Conservation (phyloP, 306 rosid genomes). For the Gastrolobium villosum region DNA sequence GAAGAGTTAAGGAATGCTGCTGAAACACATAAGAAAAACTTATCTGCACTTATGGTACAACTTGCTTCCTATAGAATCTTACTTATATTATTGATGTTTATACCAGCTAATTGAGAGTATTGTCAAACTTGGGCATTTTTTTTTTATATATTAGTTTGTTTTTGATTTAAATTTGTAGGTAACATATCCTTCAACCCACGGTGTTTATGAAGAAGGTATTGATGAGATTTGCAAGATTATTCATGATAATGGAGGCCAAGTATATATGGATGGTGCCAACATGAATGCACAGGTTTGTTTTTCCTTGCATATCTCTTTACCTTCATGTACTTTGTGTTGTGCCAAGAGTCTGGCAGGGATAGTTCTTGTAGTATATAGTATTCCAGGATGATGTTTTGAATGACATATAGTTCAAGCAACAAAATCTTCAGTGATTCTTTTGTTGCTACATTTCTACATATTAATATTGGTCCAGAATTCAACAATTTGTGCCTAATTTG, state of each 20-base stretch:
- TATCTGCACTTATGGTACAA: conserved; percentile 90
- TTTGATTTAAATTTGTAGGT: conserved; percentile 71
- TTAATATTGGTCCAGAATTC: neutral
- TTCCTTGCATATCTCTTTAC: conserved; percentile 22
- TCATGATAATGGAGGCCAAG: conserved; percentile 99
- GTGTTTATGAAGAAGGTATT: conserved; percentile 98
- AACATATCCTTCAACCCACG: conserved; percentile 98
- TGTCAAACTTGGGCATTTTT: conserved; percentile 17
- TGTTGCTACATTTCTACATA: conserved; percentile 36
- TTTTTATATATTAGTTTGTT: conserved; percentile 37
- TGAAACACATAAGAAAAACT: conserved; percentile 79
- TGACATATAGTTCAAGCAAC: conserved; percentile 33
- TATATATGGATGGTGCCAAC: conserved; percentile 99
- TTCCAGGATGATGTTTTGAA: conserved; percentile 12
- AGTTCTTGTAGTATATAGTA: conserved; percentile 2
- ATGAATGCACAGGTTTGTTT: conserved; percentile 94
- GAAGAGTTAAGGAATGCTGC: conserved; percentile 95
- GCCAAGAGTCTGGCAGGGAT: neutral
- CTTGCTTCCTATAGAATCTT: conserved; percentile 43
- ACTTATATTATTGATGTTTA: conserved; percentile 1
- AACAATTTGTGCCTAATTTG: conserved; percentile 29
- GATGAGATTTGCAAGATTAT: conserved; percentile 97
- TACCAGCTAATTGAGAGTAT: conserved; percentile 5
- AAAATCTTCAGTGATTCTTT: conserved; percentile 31
- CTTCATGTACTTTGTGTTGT: conserved; percentile 22